Base-by-base conservation (phyloP, 2,329 filamentous ascomycete genomes). In the Stagonosporopsis tanaceti region DNA sequence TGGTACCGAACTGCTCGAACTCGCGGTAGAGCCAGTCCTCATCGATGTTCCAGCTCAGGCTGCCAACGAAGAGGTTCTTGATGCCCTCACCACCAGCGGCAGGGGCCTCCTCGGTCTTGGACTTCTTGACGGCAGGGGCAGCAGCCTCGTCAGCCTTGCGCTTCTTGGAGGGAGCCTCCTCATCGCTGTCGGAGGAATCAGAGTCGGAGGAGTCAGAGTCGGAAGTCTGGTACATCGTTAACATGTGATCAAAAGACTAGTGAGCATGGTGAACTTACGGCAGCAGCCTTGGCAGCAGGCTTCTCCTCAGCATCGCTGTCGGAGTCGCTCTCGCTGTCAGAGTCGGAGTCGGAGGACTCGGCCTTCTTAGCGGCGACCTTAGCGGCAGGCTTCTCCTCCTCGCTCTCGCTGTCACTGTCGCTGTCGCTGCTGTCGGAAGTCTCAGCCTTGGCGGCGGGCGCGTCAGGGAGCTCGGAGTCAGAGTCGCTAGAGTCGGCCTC, bases 11-110 rank as follows among this genome's bases (percentile, higher is more conserved):
- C 62, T 85, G 80, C 81, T 93, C 86, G 81, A 97, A 97, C 76
- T 94, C 90, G 69, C 89, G 85, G 66, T 85, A 84, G 63, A 97
- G 87, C 80, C 86, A 87, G 64, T 93, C 87, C 78, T 97, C 93
- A 68, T 96, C 91, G 50, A 97, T 83, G 74, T 89, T 91, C 93
- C 93, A 97, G 79, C 91, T 92, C 63, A 97, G 84, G 82, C 92
- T 94, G 68, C 93, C 93, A 65, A 93, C 87, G 78, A 96, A 97
- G 51, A 97, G 87, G 71, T 93, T 96, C 65, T 82, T 81, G 70
- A 81, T 77, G 57, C 82, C 76, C 53, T 79, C 63, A 69, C 74
- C 39, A 20, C 12, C 81, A 48, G 73, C 76, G 42, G 77, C 81
- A 48, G 67, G 60, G 48, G 73, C 73, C 39, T 75, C 73, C 41